Evolutionary conservation across 495 filamentous ascomycete genomes (phyloP).

Genomic region (Neurospora sp.): DNA sequence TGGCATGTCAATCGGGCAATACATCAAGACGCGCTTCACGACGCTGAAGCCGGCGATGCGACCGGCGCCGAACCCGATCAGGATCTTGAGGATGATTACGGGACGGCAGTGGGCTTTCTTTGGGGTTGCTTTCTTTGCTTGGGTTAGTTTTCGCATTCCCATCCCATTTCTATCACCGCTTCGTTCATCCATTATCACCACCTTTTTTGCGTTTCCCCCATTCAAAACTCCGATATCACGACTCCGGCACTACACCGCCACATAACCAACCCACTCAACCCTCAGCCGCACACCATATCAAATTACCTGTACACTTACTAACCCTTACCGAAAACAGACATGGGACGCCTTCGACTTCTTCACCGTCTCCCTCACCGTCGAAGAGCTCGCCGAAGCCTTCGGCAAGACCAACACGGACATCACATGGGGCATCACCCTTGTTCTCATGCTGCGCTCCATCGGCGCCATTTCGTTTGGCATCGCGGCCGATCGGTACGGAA

Average conservation of each 20-base stretch:
- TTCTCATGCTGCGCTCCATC: conserved; percentile 69
- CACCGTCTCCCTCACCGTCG: conserved; percentile 69
- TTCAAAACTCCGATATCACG: neutral
- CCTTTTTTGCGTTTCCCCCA: neutral
- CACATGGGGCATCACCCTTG: conserved; percentile 83
- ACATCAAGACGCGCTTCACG: conserved; percentile 60
- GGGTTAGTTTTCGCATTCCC: conserved; percentile 33
- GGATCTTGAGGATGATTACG: conserved; percentile 57
- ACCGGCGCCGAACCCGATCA: conserved; percentile 70
- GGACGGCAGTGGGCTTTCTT: conserved; percentile 81
- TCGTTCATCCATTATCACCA: neutral
- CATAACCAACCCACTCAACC: neutral
- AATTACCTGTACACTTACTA: neutral
- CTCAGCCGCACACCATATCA: neutral
- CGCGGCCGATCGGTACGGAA: conserved; percentile 69
- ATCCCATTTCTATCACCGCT: neutral
- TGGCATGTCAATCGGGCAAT: conserved; percentile 48
- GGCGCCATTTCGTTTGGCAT: conserved; percentile 69
- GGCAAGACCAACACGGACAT: conserved; percentile 61
- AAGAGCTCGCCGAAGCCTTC: conserved; percentile 57
- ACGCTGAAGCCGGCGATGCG: conserved; percentile 68
- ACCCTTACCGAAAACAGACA: conserved; percentile 29
- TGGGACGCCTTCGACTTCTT: conserved; percentile 94
- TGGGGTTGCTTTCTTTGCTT: conserved; percentile 57
- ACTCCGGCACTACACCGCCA: neutral